Percentiles rank a stretch among this genome's conserved stretches.
phyloP scores from a whole-genome alignment of 2,329 filamentous ascomycete species.

The Colletotrichum noveboracense region DNA sequence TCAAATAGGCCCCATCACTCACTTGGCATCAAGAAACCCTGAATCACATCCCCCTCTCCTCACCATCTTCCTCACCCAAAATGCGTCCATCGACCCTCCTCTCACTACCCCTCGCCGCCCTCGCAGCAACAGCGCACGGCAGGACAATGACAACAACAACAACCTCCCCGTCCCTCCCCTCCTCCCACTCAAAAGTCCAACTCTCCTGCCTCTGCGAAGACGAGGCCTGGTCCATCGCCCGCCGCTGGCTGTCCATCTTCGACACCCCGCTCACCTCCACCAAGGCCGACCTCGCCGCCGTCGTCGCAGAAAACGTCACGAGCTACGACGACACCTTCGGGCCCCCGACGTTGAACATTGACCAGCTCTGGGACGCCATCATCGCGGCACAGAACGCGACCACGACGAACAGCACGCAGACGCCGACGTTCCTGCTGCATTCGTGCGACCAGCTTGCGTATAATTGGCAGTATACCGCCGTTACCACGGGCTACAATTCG shows the following conservation, averaged over 20 bases:
- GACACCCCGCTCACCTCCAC: not conserved
- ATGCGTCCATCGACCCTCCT: not conserved
- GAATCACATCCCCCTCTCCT: accelerated
- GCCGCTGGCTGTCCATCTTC: constrained; percentile 11
- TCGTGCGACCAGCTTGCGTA: constrained; percentile 5
- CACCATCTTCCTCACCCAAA: not conserved
- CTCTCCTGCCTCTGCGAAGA: constrained; percentile 5
- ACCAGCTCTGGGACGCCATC: not conserved
- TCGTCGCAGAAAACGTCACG: not conserved
- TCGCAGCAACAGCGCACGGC: not conserved
- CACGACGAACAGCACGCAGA: constrained; percentile 1
- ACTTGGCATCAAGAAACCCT: accelerated
- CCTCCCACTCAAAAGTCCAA: not conserved
- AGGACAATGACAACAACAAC: not conserved
- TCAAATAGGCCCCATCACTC: not conserved
- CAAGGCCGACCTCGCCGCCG: constrained; percentile 1
- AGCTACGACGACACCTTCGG: constrained; percentile 14
- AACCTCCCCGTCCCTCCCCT: not conserved
- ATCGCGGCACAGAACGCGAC: not conserved
- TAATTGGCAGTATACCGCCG: constrained; percentile 4
- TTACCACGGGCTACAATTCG: not conserved
- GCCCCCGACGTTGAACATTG: not conserved
- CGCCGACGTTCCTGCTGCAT: not conserved
- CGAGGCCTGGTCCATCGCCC: constrained; percentile 1
- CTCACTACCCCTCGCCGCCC: not conserved